Evolutionary conservation across 2,329 filamentous ascomycete genomes (phyloP).

Genomic region (Ascochyta fabae): DNA sequence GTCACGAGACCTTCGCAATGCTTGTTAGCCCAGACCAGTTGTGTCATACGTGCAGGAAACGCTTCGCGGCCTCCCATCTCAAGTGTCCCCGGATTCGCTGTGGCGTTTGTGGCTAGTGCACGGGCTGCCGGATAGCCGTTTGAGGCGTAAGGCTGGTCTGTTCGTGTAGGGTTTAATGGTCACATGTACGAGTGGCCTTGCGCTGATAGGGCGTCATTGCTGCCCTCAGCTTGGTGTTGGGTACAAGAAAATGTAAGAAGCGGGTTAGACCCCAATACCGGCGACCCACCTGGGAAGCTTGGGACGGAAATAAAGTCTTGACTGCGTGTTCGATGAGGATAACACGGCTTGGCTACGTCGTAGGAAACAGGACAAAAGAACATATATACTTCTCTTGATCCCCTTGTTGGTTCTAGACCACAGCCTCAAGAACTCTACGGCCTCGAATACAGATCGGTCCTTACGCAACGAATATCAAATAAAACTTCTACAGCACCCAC

Average conservation of each 20-base stretch:
- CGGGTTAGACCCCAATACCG: conserved; percentile 18
- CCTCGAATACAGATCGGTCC: not conserved
- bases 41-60: conserved; percentile 31
- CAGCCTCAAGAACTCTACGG: not conserved
- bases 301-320: conserved; percentile 13
- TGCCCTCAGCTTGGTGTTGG: conserved; percentile 11
- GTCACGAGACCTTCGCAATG: conserved; percentile 24
- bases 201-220: conserved; percentile 20
- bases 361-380: not conserved
- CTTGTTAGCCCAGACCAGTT: conserved; percentile 18
- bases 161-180: conserved; percentile 17
- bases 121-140: conserved; percentile 26
- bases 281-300: conserved; percentile 9
- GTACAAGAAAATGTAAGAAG: conserved; percentile 4
- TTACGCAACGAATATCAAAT: not conserved
- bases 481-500: not conserved
- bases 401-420: conserved; percentile 5
- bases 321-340: conserved; percentile 6
- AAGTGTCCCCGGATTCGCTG: conserved; percentile 30
- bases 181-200: conserved; percentile 22
- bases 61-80: conserved; percentile 19
- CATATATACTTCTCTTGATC: conserved; percentile 12
- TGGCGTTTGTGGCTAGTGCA: conserved; percentile 38
- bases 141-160: conserved; percentile 33
- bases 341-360: conserved; percentile 12